Conservation (phyloP, 768 basidiomycete genomes). For the Postia placenta region DNA sequence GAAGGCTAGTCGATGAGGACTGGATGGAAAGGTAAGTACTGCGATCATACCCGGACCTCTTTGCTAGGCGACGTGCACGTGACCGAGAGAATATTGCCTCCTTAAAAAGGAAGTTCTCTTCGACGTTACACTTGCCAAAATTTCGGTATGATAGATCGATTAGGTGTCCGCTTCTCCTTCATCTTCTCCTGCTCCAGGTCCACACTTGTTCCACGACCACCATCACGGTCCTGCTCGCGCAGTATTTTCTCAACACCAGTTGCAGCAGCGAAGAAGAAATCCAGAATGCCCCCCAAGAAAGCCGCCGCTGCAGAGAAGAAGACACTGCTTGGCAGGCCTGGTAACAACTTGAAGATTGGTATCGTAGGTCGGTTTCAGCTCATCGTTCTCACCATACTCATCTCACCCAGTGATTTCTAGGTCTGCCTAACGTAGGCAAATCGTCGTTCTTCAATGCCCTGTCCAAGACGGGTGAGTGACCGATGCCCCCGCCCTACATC, state of each 20-base stretch:
- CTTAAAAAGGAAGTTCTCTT: neutral
- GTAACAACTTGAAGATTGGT: slow-evolving; percentile 97
- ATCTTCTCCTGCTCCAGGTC: slow-evolving; percentile 6
- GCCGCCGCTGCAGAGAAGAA: slow-evolving; percentile 75
- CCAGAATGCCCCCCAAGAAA: slow-evolving; percentile 91
- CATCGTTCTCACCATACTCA: slow-evolving; percentile 6
- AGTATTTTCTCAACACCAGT: slow-evolving; percentile 8
- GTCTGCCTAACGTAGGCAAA: slow-evolving; percentile 96
- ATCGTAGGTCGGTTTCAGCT: slow-evolving; percentile 79
- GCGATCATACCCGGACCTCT: neutral
- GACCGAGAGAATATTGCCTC: neutral
- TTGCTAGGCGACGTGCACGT: neutral
- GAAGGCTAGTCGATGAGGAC: neutral
- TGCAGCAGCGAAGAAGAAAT: slow-evolving; percentile 33
- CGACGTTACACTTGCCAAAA: neutral
- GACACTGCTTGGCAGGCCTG: slow-evolving; percentile 78
- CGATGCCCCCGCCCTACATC: slow-evolving; percentile 9
- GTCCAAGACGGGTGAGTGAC: slow-evolving; percentile 73
- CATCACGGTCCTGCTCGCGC: slow-evolving; percentile 1
- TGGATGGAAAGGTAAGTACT: neutral
- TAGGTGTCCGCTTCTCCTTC: slow-evolving; percentile 5
- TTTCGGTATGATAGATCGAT: slow-evolving; percentile 9
- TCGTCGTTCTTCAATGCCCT: slow-evolving; percentile 99
- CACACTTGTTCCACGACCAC: neutral
- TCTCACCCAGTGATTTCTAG: slow-evolving; percentile 31